phyloP scores from a whole-genome alignment of 1,284 basidiomycete species.

The Irpex lacteus region DNA sequence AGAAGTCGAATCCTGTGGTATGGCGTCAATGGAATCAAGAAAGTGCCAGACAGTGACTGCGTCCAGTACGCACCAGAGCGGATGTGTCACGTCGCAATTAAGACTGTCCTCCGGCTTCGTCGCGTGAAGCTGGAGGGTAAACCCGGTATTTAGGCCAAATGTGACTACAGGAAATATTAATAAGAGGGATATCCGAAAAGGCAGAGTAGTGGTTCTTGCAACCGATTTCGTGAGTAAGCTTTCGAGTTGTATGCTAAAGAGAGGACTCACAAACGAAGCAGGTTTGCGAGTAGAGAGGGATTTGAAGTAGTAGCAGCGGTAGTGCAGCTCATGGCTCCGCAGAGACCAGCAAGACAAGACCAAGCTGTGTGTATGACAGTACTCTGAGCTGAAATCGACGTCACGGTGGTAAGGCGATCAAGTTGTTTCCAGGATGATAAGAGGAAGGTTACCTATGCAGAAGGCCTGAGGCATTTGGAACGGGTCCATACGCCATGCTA shows the following conservation, averaged over 20 bases:
- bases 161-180: slow-evolving; percentile 46
- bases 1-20: slow-evolving; percentile 55
- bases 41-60: background rate
- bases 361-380: slow-evolving; percentile 43
- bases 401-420: background rate
- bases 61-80: slow-evolving; percentile 44
- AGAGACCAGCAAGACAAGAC: slow-evolving; percentile 49
- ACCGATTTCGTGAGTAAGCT: slow-evolving; percentile 37
- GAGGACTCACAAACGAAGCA: slow-evolving; percentile 9
- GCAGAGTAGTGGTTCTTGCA: slow-evolving; percentile 35
- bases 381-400: slow-evolving; percentile 41
- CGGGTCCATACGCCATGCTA: slow-evolving; percentile 63
- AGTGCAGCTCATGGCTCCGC: slow-evolving; percentile 46
- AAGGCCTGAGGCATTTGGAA: slow-evolving; percentile 53
- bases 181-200: slow-evolving; percentile 32
- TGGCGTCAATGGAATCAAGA: background rate
- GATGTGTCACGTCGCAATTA: slow-evolving; percentile 51
- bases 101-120: slow-evolving; percentile 46
- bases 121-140: slow-evolving; percentile 42
- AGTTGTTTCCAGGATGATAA: background rate
- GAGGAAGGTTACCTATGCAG: slow-evolving; percentile 44
- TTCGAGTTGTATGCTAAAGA: background rate
- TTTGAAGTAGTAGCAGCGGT: slow-evolving; percentile 25
- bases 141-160: slow-evolving; percentile 39
- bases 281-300: background rate